Percentiles rank a stretch among this genome's conserved stretches.
Evolutionary conservation across 225 moss, liverwort and hornwort species (phyloP).

Genomic region (Physcomitrium patens): DNA sequence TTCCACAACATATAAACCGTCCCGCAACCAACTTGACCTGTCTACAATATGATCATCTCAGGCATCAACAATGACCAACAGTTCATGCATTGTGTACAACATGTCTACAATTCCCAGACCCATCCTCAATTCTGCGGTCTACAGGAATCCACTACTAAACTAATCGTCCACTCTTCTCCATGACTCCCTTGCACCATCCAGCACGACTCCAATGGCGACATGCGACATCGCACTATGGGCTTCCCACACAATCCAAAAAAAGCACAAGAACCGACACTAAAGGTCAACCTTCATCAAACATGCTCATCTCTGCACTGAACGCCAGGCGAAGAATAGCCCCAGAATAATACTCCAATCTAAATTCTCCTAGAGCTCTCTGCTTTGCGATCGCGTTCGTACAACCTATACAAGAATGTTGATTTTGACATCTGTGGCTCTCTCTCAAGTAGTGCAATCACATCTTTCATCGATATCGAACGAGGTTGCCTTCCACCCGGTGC

Average conservation of each 20-base stretch:
- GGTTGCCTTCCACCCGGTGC: slow-evolving; percentile 71
- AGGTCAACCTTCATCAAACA: not conserved
- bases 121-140: no score
- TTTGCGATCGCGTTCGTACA: slow-evolving; percentile 83
- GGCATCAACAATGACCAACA: no score
- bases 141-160: no score
- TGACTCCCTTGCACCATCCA: no score
- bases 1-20: no score
- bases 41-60: no score
- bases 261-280: not conserved
- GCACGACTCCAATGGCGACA: no score
- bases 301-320: slow-evolving; percentile 18
- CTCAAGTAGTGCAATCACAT: slow-evolving; percentile 82
- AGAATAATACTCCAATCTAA: slow-evolving; percentile 28
- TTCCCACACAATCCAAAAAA: not conserved
- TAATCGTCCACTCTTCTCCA: no score
- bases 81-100: no score
- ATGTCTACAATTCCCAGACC: no score
- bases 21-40: no score
- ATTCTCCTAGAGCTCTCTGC: slow-evolving; percentile 51
- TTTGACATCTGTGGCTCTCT: slow-evolving; percentile 90
- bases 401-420: slow-evolving; percentile 76
- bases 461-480: slow-evolving; percentile 70
- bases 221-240: no score
- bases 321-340: slow-evolving; percentile 32